Base-by-base conservation (phyloP, 371 early-diverging fungal genomes). In the Capillidium rhysosporum region DNA sequence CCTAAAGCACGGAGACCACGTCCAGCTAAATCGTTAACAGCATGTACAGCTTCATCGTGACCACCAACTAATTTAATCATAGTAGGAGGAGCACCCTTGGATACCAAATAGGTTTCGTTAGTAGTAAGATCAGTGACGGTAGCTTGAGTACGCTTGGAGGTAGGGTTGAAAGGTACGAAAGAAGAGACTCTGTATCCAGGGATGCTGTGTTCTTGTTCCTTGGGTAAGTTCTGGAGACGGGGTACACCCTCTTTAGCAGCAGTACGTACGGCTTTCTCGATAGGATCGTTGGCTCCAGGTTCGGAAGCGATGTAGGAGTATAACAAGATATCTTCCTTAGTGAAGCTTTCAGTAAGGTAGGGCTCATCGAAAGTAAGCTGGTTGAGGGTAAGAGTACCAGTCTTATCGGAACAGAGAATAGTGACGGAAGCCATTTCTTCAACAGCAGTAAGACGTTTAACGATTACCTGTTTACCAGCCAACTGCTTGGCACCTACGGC, bases 1-100 rank as follows among this genome's bases (percentile, higher is more conserved):
- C 94, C 94, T 20, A 93, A 69, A 25, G 92, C 89, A 63, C 87
- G 85, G 41, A 87, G 76, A 57, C 87, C 87, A 60, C 91, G 86
- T 39, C 76, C 68, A 18, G 92, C 94, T 55, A 92, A 76, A 55
- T 75, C 67, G 51, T 74, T 75, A 46, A 93, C 89, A 25, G 86
- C 86, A 31, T 67, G 64, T 38, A 77, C 77, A 18, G 86, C 87
- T 38, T 80, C 75, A 51, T 73, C 70, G 67, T 85, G 75, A 31
- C 85, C 86, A 49, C 86, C 86, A 10, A 77, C 82, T 41, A 92
- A 75, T 54, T 72, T 67, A 53, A 86, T 70, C 52, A 92, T 86
- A 23, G 89, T 92, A 63, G 90, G 91, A 18, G 94, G 94, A 20
- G 94, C 92, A 57, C 94, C 94, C 72, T 93, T 93, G 60, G 89